Evolutionary conservation across 176 grass and related monocot species (phyloP).

Genomic region (Musa acuminata): DNA sequence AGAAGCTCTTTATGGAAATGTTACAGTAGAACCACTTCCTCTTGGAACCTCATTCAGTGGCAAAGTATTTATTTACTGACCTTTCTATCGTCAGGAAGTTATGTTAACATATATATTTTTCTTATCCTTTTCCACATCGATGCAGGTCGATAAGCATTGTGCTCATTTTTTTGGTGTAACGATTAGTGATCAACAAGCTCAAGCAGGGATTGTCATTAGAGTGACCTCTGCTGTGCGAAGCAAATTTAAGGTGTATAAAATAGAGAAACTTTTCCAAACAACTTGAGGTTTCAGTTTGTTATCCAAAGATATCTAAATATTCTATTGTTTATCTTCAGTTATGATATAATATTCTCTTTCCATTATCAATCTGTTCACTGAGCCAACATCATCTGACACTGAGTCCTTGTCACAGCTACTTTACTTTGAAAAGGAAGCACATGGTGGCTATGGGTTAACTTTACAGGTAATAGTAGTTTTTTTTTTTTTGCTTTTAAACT

Average conservation of each 20-base stretch:
- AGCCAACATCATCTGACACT: background rate
- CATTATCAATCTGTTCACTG: background rate
- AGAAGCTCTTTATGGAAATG: conserved; percentile 89
- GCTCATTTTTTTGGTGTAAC: conserved; percentile 99
- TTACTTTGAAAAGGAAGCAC: conserved; percentile 4
- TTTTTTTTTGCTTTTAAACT: background rate
- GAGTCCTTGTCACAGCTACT: conserved; percentile 7
- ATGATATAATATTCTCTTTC: background rate
- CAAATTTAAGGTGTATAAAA: conserved; percentile 86
- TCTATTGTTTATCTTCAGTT: background rate
- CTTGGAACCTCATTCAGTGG: conserved; percentile 66
- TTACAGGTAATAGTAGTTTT: conserved; percentile 56
- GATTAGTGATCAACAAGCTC: conserved; percentile 88
- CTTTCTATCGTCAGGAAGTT: background rate
- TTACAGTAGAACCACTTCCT: conserved; percentile 84
- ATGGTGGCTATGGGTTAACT: conserved; percentile 28
- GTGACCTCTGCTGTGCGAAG: conserved; percentile 74
- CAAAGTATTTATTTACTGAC: conserved; percentile 48
- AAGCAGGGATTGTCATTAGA: conserved; percentile 82
- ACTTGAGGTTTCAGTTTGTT: background rate
- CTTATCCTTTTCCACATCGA: conserved; percentile 17
- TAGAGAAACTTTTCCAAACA: background rate
- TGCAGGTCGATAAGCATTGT: conserved; percentile 89
- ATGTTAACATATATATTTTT: conserved; percentile 9
- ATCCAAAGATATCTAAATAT: background rate